Base-by-base conservation (phyloP, 1,139 yeast genomes). In the Pneumocystis murina region DNA sequence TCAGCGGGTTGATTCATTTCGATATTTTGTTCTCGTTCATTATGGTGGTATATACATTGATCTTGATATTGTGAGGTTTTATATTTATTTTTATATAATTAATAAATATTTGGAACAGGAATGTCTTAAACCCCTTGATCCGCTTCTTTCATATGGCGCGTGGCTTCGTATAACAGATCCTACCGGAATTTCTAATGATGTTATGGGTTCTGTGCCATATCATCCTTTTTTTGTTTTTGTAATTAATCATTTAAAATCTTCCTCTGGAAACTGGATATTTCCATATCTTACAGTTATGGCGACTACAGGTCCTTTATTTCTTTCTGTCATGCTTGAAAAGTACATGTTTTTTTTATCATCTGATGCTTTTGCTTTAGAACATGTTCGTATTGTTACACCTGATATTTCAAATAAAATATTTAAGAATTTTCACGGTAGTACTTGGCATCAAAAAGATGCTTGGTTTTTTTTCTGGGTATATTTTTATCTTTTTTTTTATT, bases 201-300 rank as follows among this genome's bases (percentile, higher is more conserved):
- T 90, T 30, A 87, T 90, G 95, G 96, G 96, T 14, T 77, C 94
- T 2, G 84, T 86, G 16, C 96, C 95, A 40, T 78, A 80, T 63
- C 97, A 90, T 75, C 95, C 96, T 1, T 88, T 89, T 75, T 89
- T 88, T 77, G 73, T 79, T 62, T 85, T 85, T 72, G 87, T 81
- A 20, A 80, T 89, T 68, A 84, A 84, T 67, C 81, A 80, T 64
- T 78, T 90, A 67, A 75, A 83, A 68, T 78, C 75, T 62, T 89
- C 86, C 74, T 69, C 71, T 48, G 59, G 68, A 55, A 85, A 86
- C 73, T 87, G 92, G 88, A 74, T 84, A 60, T 83, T 88, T 35
- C 96, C 97, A 17, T 90, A 90, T 75, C 78, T 90, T 66, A 90
- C 97, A 55, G 89, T 90, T 73, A 90, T 90, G 96, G 87, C 83